phyloP scores from a whole-genome alignment of 352 stramenopile species.

The Halophytophthora polymorphica region DNA sequence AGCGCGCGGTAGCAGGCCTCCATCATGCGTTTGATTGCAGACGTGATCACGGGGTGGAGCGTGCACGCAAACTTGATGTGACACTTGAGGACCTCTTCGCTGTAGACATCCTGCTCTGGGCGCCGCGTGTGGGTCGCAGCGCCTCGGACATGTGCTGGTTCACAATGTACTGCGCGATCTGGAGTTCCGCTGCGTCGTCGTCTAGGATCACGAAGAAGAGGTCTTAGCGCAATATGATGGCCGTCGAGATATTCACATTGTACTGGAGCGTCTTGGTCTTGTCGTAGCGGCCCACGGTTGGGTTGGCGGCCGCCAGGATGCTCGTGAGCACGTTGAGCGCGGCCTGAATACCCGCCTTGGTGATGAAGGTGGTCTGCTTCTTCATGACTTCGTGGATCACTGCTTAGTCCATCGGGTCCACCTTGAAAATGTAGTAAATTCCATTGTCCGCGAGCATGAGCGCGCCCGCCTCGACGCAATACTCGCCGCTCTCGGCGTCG shows the following conservation, averaged over 20 bases:
- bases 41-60: constrained; percentile 64
- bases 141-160: constrained; percentile 92
- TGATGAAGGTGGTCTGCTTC: constrained; percentile 98
- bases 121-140: constrained; percentile 42
- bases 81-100: constrained; percentile 88
- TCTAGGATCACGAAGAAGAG: constrained; percentile 99
- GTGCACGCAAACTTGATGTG: constrained; percentile 93
- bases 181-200: constrained; percentile 95
- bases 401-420: constrained; percentile 97
- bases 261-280: constrained; percentile 89
- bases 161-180: constrained; percentile 97
- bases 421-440: constrained; percentile 99
- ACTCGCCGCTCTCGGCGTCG: constrained; percentile 92
- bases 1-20: constrained; percentile 97
- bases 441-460: constrained; percentile 98
- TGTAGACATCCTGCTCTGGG: constrained; percentile 40
- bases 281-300: constrained; percentile 94
- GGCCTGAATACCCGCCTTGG: constrained; percentile 98
- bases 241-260: constrained; percentile 90
- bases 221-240: constrained; percentile 99
- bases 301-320: constrained; percentile 99
- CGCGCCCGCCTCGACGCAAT: constrained; percentile 91
- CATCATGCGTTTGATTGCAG: constrained; percentile 87
- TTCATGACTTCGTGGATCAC: constrained; percentile 99
- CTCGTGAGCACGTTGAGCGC: constrained; percentile 98